Base-by-base conservation (phyloP, 768 basidiomycete genomes). In the Phylloporus sp. region DNA sequence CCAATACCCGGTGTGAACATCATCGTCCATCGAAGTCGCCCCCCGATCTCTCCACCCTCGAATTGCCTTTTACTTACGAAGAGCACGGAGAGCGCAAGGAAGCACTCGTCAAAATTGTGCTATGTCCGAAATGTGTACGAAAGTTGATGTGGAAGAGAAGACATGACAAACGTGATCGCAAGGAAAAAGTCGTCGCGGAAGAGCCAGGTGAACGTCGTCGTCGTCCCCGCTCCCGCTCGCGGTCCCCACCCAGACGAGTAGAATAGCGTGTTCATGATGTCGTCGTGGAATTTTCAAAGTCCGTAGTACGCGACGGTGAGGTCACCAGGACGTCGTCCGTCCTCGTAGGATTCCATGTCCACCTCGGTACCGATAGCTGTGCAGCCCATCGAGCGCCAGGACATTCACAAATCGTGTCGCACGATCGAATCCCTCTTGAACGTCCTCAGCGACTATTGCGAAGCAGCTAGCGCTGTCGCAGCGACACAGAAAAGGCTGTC, bases 71-170 rank as follows among this genome's bases (percentile, higher is more conserved):
- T 59, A 77, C 80, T 8, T 97, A 98, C 64, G 69, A 76, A 18
- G 95, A 98, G 60, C 79, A 79, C 11, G 88, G 85, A 2, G 77
- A 81, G 55, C 65, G 58, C 38, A 93, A 89, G 66, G 78, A 78
- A 41, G 90, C 91, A 0, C 70, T 98, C 11, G 95, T 98, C 39
- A 98, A 98, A 63, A 80, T 94, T 3, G 90, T 90, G 2, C 67
- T 97, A 26, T 98, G 95, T 61, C 66, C 71, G 23, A 76, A 71
- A 56, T 97, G 95, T 59, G 68, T 80, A 39, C 79, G 79, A 63
- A 97, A 95, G 73, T 69, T 98, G 57, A 81, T 85, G 79, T 92
- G 86, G 81, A 92, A 90, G 63, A 72, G 83, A 56, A 76, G 74
- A 58, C 80, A 81, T 60, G 82, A 86, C 58, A 86, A 79, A 60